Conservation (phyloP, 441 rosid genomes). For the Gossypium laxum region DNA sequence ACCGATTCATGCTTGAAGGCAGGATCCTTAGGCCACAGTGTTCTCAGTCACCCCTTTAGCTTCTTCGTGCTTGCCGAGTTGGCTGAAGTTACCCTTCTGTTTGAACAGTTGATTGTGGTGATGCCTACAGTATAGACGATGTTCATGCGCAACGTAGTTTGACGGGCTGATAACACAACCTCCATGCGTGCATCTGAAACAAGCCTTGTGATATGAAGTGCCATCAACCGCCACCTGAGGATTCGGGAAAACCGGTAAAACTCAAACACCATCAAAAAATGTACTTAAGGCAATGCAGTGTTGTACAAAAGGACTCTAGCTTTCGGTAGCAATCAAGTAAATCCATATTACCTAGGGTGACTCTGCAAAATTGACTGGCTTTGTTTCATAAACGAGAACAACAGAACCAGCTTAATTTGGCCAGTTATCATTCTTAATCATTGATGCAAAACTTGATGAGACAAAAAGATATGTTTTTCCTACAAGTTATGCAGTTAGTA, state of each 20-base stretch:
- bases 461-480: not conserved
- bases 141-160: constrained; percentile 55
- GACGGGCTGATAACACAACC: constrained; percentile 62
- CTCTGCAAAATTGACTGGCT: too few relatives aligned
- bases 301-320: not conserved
- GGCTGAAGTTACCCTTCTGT: constrained; percentile 72
- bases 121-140: constrained; percentile 57
- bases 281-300: not conserved
- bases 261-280: not conserved
- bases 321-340: not conserved
- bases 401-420: too few relatives aligned
- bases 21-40: constrained; percentile 21
- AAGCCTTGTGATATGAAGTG: constrained; percentile 48
- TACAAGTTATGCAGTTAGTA: not conserved
- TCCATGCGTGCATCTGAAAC: constrained; percentile 67
- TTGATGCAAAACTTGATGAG: too few relatives aligned
- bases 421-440: too few relatives aligned
- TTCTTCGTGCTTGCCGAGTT: constrained; percentile 39
- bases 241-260: not conserved
- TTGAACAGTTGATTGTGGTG: constrained; percentile 67
- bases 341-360: not conserved
- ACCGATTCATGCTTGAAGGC: constrained; percentile 4
- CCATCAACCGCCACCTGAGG: constrained; percentile 66
- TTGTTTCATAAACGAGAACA: too few relatives aligned
- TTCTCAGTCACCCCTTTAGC: constrained; percentile 24